Evolutionary conservation across 1,139 yeast genomes (phyloP).

Genomic region (Geotrichum fermentans): DNA sequence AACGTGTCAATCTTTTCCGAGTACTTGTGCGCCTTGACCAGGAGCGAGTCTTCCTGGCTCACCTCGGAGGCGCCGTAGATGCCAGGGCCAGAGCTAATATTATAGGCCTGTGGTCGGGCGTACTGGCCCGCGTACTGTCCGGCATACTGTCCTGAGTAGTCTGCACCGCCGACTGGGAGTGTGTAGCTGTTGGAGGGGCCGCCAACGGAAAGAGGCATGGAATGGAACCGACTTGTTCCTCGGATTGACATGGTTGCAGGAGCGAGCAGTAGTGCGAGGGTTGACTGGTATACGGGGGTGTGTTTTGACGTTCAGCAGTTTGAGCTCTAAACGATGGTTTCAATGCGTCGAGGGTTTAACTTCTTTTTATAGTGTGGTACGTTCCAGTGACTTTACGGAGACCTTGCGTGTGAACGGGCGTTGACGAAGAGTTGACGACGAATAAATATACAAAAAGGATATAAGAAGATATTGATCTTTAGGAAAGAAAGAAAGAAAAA

Average conservation of each 20-base stretch:
- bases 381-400: no score
- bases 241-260: slow-evolving; percentile 14
- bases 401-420: no score
- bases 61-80: slow-evolving; percentile 7
- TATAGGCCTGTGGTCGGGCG: background rate
- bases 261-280: background rate
- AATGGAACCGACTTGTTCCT: slow-evolving; percentile 9
- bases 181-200: slow-evolving; percentile 7
- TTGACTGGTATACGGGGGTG: no score
- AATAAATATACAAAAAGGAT: no score
- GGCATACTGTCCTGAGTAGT: slow-evolving; percentile 5
- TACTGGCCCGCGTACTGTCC: background rate
- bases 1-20: slow-evolving; percentile 35
- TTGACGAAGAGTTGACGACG: no score
- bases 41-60: slow-evolving; percentile 5
- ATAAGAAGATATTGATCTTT: no score
- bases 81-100: slow-evolving; percentile 8
- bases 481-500: no score
- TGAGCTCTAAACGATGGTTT: no score
- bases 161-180: slow-evolving; percentile 8
- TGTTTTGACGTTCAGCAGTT: no score
- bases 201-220: slow-evolving; percentile 8
- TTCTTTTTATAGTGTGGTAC: no score
- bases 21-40: slow-evolving; percentile 22
- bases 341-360: no score